Base-by-base conservation (phyloP, 176 grass and related monocot species). In the Zea luxurians region DNA sequence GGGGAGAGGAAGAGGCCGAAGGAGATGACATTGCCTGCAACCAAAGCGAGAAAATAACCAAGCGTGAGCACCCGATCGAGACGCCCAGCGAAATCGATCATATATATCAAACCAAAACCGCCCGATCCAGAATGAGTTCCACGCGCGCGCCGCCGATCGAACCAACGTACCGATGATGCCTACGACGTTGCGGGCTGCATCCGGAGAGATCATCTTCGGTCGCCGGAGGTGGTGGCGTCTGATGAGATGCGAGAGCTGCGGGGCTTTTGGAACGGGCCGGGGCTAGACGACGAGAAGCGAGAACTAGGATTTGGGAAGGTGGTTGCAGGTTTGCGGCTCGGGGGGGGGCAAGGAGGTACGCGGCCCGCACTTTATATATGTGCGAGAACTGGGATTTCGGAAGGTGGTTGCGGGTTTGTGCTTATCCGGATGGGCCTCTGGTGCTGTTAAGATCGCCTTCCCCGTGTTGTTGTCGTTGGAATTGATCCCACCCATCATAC, bases 1-100 rank as follows among this genome's bases (percentile, higher is more conserved):
- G 93, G 93, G 34, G 93, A 97, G 27, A 97, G 82, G 68, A 97
- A 92, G 85, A 97, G 89, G 9, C 85, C 87, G 55, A 90, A 90
- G 42, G 93, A 92, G 55, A 90, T 92, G 46, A 97, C 73, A 76
- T 97, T 97, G 38, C 90, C 91, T 93, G 85, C 20, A 55, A 68
- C 9, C 43, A 74, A 41, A 69, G 61, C 8, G 66, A 47, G 54
- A 61, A 61, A 10, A 4, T 0, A 71, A 55, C 61, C 18, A 77
- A 37, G 7, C 52, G 21, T 63, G 6, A 83, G 36, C 37, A 16
- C 45, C 21, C 13, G 27, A 27, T 27, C 27, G 16, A 13, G 16
- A 1, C 1, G 1, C 35, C 48, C 37, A 5, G 64, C 48, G 17
- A 40, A 66, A 78, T 54, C 48, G n/a, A 27, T 27, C 27, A 27